Evolutionary conservation across 176 grass and related monocot genomes (phyloP), one percentile per base, ranked within the genome.

Genomic region (Miscanthus lutarioriparius): DNA sequence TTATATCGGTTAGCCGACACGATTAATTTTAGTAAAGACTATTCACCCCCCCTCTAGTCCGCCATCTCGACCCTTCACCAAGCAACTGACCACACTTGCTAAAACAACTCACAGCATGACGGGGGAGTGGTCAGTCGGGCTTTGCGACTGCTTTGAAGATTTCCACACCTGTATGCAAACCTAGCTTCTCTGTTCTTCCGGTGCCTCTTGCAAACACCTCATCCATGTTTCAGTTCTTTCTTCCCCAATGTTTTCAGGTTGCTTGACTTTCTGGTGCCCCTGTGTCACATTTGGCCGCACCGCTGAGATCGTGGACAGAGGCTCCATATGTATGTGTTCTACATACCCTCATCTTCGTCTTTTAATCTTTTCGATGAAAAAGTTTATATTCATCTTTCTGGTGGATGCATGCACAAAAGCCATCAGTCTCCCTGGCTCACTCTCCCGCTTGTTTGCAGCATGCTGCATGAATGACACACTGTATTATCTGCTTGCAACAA

Each of bases 211-310:
- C 23, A 48, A 75, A 76, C 4, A 64, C 67, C 67, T 14, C 16
- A 76, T 74, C 10, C 12, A 64, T 37, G 9, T 56, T 56, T 58
- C 62, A 76, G 58, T 69, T 32, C 4, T 51, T 61, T 37, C 1
- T 6, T 77, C 59, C 23, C 8, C 5, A 0, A 47, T 33, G 1
- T 37, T 37, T 86, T 64, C 67, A 91, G 91, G 88, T 32, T 91
- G 86, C 80, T 64, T 91, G 44, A 96, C 93, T 81, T 87, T 74
- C 23, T 88, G 86, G 79, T 96, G 94, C 84, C 91, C 90, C 20
- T 96, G 94, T 41, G 25, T 96, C 27, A 87, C 88, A 7, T 93
- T 93, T 23, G 88, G 91, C 9, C 85, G 80, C 9, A 49, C 91
- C 10, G 86, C 94, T 6, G 77, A 87, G 83, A 87, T 89, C 48